phyloP scores from a whole-genome alignment of 2,329 filamentous ascomycete species.

The Botrytis pseudocinerea region DNA sequence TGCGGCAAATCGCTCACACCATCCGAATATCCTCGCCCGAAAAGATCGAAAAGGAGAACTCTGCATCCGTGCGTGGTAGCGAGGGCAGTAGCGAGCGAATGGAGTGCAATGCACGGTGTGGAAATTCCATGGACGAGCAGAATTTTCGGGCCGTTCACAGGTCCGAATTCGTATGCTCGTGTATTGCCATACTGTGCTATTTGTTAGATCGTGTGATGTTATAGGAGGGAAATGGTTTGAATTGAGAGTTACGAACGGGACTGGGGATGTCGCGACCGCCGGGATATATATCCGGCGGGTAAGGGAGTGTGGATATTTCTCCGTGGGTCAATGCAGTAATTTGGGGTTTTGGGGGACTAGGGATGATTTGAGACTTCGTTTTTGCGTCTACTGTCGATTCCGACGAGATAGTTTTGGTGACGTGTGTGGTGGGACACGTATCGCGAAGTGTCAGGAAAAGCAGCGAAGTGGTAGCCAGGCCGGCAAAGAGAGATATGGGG shows the following conservation, averaged over 20 bases:
- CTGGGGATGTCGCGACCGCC: slow-evolving; percentile 68
- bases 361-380: slow-evolving; percentile 20
- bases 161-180: slow-evolving; percentile 79
- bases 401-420: not conserved
- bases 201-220: not conserved
- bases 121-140: slow-evolving; percentile 79
- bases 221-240: not conserved
- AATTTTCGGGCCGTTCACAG: slow-evolving; percentile 67
- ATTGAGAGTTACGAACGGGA: slow-evolving; percentile 42
- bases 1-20: slow-evolving; percentile 54
- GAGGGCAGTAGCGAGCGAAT: slow-evolving; percentile 64
- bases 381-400: not conserved
- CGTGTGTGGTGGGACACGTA: not conserved
- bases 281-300: slow-evolving; percentile 70
- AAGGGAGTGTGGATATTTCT: slow-evolving; percentile 51
- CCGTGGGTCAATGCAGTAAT: slow-evolving; percentile 31
- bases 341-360: slow-evolving; percentile 33
- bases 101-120: slow-evolving; percentile 71
- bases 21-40: slow-evolving; percentile 77
- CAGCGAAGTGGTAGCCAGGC: slow-evolving; percentile 1
- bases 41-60: slow-evolving; percentile 79
- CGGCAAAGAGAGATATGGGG: slow-evolving; percentile 4
- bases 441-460: not conserved
- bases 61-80: slow-evolving; percentile 63
- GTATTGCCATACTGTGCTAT: slow-evolving; percentile 60